These are phyloP conservation scores for Parathielavia hyrcaniae DNA, from an alignment of 495 filamentous ascomycete genomes.

Conservation along the genomic window DNA sequence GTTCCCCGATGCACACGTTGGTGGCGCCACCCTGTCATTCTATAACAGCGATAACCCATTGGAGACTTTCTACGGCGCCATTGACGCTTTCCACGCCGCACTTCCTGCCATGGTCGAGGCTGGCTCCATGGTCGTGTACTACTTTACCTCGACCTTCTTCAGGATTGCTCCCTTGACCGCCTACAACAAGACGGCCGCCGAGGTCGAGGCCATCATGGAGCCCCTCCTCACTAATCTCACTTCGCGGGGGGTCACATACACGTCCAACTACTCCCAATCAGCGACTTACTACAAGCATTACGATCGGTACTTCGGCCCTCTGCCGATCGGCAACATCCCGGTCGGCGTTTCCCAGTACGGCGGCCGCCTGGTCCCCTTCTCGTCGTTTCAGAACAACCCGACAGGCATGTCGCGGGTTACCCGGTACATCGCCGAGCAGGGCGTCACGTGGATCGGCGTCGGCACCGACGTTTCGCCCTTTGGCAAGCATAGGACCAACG, in stretches of 20 bases:
- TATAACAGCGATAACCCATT: constrained; percentile 27
- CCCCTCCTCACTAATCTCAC: constrained; percentile 32
- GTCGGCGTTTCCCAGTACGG: constrained; percentile 50
- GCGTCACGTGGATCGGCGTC: constrained; percentile 36
- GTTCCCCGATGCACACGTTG: constrained; percentile 34
- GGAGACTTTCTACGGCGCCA: constrained; percentile 40
- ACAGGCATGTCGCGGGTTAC: constrained; percentile 35
- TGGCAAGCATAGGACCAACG: constrained; percentile 32
- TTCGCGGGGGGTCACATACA: constrained; percentile 30
- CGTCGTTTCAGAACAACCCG: constrained; percentile 37
- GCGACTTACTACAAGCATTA: constrained; percentile 45
- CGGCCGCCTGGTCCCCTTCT: constrained; percentile 54
- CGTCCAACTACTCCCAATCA: constrained; percentile 27
- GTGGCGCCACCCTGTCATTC: constrained; percentile 32
- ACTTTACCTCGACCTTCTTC: constrained; percentile 45
- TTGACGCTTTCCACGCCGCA: constrained; percentile 28
- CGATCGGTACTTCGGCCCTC: constrained; percentile 38
- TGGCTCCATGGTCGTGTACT: constrained; percentile 40
- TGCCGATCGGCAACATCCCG: constrained; percentile 38
- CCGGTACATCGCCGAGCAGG: constrained; percentile 37
- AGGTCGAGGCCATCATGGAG: constrained; percentile 33
- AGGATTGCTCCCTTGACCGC: constrained; percentile 40
- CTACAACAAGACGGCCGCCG: constrained; percentile 31
- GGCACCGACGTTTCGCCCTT: constrained; percentile 32
- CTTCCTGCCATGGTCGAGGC: constrained; percentile 25